phyloP scores from a whole-genome alignment of 371 early-diverging fungal genomes.

The Lichtheimia ramosa region DNA sequence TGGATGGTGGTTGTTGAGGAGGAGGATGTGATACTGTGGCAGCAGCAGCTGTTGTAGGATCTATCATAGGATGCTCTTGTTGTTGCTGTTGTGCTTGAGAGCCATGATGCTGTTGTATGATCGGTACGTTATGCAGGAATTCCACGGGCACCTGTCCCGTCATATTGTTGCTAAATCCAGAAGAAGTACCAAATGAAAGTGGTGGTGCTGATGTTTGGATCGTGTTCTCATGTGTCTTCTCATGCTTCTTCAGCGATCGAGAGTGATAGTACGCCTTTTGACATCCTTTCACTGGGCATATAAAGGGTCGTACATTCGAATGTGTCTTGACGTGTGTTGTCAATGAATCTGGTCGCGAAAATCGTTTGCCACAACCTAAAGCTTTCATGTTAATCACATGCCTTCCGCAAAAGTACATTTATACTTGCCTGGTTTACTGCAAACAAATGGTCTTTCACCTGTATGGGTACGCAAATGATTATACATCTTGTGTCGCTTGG shows the following conservation, averaged over 20 bases:
- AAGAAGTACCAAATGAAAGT: conserved; percentile 1
- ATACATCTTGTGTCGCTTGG: conserved; percentile 88
- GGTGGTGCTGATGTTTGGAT: not conserved
- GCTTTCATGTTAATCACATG: not conserved
- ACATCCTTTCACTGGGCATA: conserved; percentile 63
- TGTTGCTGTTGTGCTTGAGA: not conserved
- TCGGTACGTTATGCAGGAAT: conserved; percentile 11
- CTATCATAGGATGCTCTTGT: conserved; percentile 9
- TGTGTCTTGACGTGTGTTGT: conserved; percentile 91
- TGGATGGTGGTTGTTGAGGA: not conserved
- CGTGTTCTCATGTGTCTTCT: conserved; percentile 54
- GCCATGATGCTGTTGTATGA: conserved; percentile 3
- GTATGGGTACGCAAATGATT: conserved; percentile 90
- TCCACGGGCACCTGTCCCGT: conserved; percentile 18
- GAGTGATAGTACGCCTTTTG: conserved; percentile 81
- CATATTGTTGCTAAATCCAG: conserved; percentile 1
- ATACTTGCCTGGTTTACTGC: conserved; percentile 23
- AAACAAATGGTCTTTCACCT: conserved; percentile 76
- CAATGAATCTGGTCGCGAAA: conserved; percentile 87
- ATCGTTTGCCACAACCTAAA: conserved; percentile 74
- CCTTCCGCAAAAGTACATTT: not conserved
- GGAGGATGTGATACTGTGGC: conserved; percentile 1
- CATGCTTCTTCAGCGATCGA: conserved; percentile 80
- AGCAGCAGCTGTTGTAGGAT: not conserved
- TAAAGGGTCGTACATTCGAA: conserved; percentile 73